phyloP scores from a whole-genome alignment of 75 land plant genomes.

The Isoetes taiwanensis region DNA sequence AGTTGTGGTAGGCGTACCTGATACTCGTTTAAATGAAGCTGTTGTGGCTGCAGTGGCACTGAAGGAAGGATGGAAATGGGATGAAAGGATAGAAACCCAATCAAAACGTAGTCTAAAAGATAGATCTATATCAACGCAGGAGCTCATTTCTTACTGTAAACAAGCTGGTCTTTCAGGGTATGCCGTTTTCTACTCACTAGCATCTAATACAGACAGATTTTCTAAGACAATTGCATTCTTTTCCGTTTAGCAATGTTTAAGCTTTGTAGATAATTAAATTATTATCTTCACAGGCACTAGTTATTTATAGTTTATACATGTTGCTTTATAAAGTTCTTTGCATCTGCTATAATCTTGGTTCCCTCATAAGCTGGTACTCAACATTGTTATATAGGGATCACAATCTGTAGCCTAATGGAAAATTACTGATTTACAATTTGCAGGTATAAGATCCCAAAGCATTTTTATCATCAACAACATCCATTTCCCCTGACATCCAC shows the following conservation, averaged over 20 bases:
- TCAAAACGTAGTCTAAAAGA: not conserved
- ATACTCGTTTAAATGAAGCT: conserved; percentile 41
- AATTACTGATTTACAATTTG: not conserved
- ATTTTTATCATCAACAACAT: conserved; percentile 29
- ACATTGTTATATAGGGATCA: not conserved
- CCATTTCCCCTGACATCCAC: conserved; percentile 58
- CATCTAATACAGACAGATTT: not conserved
- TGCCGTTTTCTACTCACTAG: not conserved
- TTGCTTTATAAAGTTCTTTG: not conserved
- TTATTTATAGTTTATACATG: not conserved
- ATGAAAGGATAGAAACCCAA: conserved; percentile 8
- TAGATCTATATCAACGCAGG: not conserved
- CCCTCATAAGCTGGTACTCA: not conserved
- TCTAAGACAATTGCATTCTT: too few relatives aligned
- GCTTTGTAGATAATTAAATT: not conserved
- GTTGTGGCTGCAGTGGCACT: conserved; percentile 48
- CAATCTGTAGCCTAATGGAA: not conserved
- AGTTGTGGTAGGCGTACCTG: conserved; percentile 53
- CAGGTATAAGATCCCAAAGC: conserved; percentile 80
- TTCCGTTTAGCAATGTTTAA: not conserved
- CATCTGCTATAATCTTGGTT: not conserved
- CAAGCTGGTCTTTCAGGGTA: conserved; percentile 51
- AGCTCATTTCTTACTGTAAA: conserved; percentile 23
- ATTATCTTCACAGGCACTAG: not conserved
- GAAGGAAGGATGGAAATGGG: conserved; percentile 56